Evolutionary conservation across 148 eudicot species (phyloP).

Genomic region (Rhododendron kiyosumense): DNA sequence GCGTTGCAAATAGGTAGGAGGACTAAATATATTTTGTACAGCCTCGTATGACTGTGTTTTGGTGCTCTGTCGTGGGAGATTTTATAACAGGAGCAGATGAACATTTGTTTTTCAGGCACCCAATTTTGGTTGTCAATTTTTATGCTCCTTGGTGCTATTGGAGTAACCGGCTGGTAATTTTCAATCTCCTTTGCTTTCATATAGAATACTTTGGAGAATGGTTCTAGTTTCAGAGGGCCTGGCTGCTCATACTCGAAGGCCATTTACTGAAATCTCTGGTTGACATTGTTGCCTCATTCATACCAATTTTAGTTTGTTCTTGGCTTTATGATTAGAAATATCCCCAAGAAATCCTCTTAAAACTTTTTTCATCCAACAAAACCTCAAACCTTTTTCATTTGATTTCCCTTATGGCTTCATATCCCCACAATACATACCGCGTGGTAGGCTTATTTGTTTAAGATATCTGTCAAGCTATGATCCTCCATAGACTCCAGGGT

Average conservation of each 20-base stretch:
- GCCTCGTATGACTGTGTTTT: background rate
- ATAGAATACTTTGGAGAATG: background rate
- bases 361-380: background rate
- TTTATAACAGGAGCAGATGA: background rate
- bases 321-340: background rate
- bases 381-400: background rate
- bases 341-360: background rate
- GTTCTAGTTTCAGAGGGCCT: background rate
- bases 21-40: background rate
- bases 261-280: background rate
- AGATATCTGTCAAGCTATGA: background rate
- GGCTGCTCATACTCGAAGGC: background rate
- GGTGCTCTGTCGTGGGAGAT: background rate
- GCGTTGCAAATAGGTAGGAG: slow-evolving; percentile 65
- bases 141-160: slow-evolving; percentile 92
- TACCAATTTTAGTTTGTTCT: background rate
- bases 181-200: background rate
- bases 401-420: background rate
- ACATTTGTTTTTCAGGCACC: slow-evolving; percentile 52
- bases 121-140: slow-evolving; percentile 75
- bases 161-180: slow-evolving; percentile 75
- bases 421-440: background rate
- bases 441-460: background rate
- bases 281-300: background rate
- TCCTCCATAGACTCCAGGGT: background rate